These are phyloP conservation scores for Colletotrichum sp. DNA, from an alignment of 2,329 filamentous ascomycete species.

Conservation along the genomic window DNA sequence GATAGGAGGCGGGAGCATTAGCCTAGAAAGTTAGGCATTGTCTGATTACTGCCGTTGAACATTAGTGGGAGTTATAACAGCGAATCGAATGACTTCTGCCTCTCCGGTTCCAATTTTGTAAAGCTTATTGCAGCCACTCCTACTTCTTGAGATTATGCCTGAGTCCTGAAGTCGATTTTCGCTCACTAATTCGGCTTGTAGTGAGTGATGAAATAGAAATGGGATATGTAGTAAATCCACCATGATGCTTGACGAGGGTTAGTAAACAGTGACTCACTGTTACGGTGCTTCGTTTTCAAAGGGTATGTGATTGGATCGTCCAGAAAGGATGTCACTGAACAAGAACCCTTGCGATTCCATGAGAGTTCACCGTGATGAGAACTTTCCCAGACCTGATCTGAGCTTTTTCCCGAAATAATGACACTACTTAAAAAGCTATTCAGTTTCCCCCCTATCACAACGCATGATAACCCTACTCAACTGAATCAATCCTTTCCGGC, in stretches of 20 bases:
- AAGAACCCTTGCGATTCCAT: neutral
- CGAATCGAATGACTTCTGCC: neutral
- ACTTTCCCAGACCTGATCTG: no score
- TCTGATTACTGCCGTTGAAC: neutral
- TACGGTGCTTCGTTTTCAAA: neutral
- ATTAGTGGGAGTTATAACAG: neutral
- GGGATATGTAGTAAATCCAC: neutral
- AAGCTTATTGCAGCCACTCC: neutral
- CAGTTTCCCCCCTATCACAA: neutral
- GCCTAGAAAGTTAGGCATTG: neutral
- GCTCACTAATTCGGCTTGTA: neutral
- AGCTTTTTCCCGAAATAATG: neutral
- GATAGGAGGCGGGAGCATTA: neutral
- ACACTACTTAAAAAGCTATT: neutral
- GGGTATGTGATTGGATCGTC: no score
- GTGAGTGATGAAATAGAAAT: neutral
- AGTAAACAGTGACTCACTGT: neutral
- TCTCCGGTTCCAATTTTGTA: neutral
- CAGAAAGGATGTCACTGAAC: neutral
- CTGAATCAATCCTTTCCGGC: neutral
- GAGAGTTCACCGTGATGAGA: neutral
- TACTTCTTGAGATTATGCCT: neutral
- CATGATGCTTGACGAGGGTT: neutral
- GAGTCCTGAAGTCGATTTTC: fast-evolving
- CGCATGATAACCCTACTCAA: neutral